Base-by-base conservation (phyloP, 768 basidiomycete genomes). In the Mycena polygramma region DNA sequence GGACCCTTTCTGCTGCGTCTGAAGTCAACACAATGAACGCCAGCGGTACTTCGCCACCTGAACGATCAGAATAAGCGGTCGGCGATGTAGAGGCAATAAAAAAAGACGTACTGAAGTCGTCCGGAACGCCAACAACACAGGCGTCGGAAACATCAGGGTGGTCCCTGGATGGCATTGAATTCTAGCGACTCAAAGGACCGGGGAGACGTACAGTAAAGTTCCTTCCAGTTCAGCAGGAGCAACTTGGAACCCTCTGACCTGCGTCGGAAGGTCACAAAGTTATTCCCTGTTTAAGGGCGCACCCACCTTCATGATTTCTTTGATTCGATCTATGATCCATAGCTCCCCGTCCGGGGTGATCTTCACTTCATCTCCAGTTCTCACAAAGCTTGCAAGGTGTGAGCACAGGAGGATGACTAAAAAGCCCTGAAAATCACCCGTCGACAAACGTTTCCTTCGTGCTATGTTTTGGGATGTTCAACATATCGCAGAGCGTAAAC, bases 181-280 rank as follows among this genome's bases (percentile, higher is more conserved):
- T 13, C 8, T 17, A 19, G 3, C 13, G 30, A 15, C 10, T 41
- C 7, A 7, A 22, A 22, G 2, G 30, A 30, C 9, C 36, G 36
- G 11, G 6, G 7, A 30, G 4, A 57, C 71, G 19, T 26, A 73
- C 72, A 73, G 49, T 30, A 73, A 11, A 2, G 65, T 61, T 10
- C 73, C 92, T 74, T 92, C 92, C 11, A 92, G 81, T 71, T 92
- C 91, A 5, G 92, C 91, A 2, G 92, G 92, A 1, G 92, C 90
- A 1, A 93, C 92, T 36, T 62, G 63, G 14, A 63, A 63, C 60
- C 58, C 58, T n/a, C 43, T 65, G 22, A 81, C 82, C 76, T 86
- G 83, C 81, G 85, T 83, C 36, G 83, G 71, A 87, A 93, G 7
- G 91, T 92, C 73, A 92, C 74, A 11, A 35, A 35, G 45, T 30